Conservation (phyloP, 257 asterid species). For the Lantana camara region DNA sequence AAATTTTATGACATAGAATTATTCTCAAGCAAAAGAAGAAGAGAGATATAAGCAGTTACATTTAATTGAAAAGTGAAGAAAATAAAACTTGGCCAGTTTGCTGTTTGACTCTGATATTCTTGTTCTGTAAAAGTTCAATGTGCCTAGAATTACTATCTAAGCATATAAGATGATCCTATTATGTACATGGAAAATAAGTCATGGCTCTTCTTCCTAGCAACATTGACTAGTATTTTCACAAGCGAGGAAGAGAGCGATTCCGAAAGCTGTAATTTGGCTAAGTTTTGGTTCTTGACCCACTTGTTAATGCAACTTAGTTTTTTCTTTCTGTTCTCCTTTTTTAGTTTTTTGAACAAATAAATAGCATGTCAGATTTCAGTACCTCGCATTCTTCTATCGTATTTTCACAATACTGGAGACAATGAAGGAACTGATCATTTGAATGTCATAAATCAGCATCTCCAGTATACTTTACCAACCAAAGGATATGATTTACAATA, state of each 20-base stretch:
- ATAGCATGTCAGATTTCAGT: not conserved
- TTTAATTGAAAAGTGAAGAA: not conserved
- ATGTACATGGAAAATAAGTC: no score
- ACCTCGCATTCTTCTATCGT: not conserved
- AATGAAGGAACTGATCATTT: not conserved
- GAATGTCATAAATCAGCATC: conserved; percentile 9
- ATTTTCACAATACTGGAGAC: not conserved
- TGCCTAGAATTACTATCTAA: not conserved
- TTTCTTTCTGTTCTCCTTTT: not conserved
- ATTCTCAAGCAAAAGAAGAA: no score
- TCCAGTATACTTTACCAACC: not conserved
- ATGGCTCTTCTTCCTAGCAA: no score
- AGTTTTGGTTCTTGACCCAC: not conserved
- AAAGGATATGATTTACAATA: not conserved
- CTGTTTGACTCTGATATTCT: not conserved
- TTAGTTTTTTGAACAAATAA: not conserved
- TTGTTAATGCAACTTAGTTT: not conserved
- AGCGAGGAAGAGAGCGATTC: not conserved
- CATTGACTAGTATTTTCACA: not conserved
- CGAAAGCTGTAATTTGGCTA: not conserved
- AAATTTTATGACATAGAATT: conserved; percentile 16
- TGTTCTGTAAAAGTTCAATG: not conserved
- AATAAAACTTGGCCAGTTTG: conserved; percentile 1
- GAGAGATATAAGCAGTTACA: not conserved
- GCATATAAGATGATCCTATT: not conserved